Evolutionary conservation across 352 stramenopile genomes (phyloP).

Genomic region (Globisporangium alternatum): DNA sequence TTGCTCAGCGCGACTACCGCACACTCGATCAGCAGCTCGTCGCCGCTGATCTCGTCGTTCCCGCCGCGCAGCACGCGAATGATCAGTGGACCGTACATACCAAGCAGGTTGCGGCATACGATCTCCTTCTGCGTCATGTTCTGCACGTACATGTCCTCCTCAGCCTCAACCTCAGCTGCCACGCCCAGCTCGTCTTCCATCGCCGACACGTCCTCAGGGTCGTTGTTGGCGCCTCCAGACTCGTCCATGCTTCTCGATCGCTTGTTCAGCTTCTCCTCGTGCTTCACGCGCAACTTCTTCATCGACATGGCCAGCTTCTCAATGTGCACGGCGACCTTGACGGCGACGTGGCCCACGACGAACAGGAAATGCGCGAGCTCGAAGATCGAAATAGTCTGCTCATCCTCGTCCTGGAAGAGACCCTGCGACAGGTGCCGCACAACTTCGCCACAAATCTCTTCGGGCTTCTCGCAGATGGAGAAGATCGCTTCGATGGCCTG

Average conservation of each 20-base stretch:
- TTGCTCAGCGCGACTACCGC: slow-evolving; percentile 96
- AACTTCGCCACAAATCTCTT: slow-evolving; percentile 75
- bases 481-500: slow-evolving; percentile 93
- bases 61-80: slow-evolving; percentile 76
- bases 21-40: slow-evolving; percentile 88
- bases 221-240: slow-evolving; percentile 21
- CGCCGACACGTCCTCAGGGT: slow-evolving; percentile 61
- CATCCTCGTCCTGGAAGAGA: slow-evolving; percentile 55
- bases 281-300: slow-evolving; percentile 83
- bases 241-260: slow-evolving; percentile 19
- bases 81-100: slow-evolving; percentile 89
- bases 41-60: slow-evolving; percentile 54
- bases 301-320: slow-evolving; percentile 86
- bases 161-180: slow-evolving; percentile 84
- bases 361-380: slow-evolving; percentile 94
- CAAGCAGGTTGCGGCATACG: slow-evolving; percentile 90
- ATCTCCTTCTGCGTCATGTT: slow-evolving; percentile 92
- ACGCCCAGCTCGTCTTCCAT: slow-evolving; percentile 94
- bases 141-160: slow-evolving; percentile 92
- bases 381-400: slow-evolving; percentile 59
- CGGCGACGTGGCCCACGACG: slow-evolving; percentile 93
- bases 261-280: slow-evolving; percentile 66
- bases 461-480: slow-evolving; percentile 85
- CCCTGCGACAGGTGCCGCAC: slow-evolving; percentile 61
- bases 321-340: slow-evolving; percentile 93